phyloP scores from a whole-genome alignment of 2,329 filamentous ascomycete genomes.

The Emmonsia crescens region DNA sequence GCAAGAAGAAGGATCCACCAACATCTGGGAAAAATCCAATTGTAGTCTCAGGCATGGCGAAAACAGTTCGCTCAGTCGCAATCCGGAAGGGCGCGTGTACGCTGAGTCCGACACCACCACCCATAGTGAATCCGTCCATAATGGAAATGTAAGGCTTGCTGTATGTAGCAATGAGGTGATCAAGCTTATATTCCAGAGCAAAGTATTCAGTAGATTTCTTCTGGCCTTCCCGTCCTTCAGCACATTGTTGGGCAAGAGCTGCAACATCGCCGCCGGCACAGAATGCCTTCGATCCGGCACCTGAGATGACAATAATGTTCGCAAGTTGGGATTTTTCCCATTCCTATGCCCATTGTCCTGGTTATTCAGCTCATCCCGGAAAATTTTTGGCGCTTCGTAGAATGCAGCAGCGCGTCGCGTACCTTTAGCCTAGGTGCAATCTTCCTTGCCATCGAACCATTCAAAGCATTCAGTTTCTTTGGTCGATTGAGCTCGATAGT shows the following conservation, averaged over 20 bases:
- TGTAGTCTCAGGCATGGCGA: constrained; percentile 97
- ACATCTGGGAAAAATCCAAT: constrained; percentile 99
- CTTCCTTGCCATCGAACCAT: constrained; percentile 90
- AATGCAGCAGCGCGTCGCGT: constrained; percentile 3
- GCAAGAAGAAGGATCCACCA: constrained; percentile 90
- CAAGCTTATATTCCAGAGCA: constrained; percentile 85
- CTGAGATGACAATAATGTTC: constrained; percentile 86
- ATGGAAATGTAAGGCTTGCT: constrained; percentile 85
- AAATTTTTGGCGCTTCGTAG: not conserved
- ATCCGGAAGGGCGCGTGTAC: constrained; percentile 94
- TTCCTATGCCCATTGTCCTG: constrained; percentile 41
- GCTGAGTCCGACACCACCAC: constrained; percentile 86
- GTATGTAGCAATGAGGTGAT: constrained; percentile 92
- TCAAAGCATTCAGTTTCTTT: constrained; percentile 81
- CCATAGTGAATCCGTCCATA: constrained; percentile 98
- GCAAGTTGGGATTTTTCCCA: constrained; percentile 94
- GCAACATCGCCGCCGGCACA: constrained; percentile 91
- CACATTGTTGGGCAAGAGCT: constrained; percentile 63
- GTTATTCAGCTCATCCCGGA: not conserved
- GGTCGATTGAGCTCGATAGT: constrained; percentile 92
- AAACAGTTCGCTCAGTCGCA: constrained; percentile 87
- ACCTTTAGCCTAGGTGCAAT: constrained; percentile 72
- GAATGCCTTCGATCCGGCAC: constrained; percentile 71
- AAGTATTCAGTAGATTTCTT: constrained; percentile 75
- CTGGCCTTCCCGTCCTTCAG: constrained; percentile 55